Evolutionary conservation across 345 rosid genomes (phyloP).

Genomic region (Pseudoturritis turrita): DNA sequence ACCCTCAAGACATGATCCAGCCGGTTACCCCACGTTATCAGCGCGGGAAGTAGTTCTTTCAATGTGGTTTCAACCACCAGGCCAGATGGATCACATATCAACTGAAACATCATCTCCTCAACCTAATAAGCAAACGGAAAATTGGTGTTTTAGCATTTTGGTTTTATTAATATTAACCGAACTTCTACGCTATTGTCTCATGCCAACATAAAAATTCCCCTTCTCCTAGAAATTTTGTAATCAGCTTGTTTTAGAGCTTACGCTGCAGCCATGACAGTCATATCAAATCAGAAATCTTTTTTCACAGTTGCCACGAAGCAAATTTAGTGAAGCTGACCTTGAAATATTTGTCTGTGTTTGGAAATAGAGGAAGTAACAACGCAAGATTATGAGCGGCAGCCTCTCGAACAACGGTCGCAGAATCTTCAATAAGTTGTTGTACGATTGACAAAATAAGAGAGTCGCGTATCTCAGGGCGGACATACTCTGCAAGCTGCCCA

Average conservation of each 20-base stretch:
- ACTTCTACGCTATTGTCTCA: constrained; percentile 35
- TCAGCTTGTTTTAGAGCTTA: constrained; percentile 76
- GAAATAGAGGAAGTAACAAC: constrained; percentile 90
- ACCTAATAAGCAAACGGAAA: constrained; percentile 56
- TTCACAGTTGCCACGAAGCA: constrained; percentile 71
- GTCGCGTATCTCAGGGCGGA: constrained; percentile 92
- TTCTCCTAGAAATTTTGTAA: constrained; percentile 51
- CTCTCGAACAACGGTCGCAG: constrained; percentile 93
- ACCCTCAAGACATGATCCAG: constrained; percentile 72
- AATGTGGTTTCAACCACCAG: constrained; percentile 89
- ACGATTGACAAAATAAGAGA: constrained; percentile 92
- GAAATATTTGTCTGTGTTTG: constrained; percentile 92
- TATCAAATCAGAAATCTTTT: constrained; percentile 70
- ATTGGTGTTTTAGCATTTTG: constrained; percentile 25
- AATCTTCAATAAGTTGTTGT: constrained; percentile 89
- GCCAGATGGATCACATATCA: constrained; percentile 89
- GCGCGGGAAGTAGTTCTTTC: constrained; percentile 77
- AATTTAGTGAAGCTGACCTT: constrained; percentile 92
- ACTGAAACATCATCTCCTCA: constrained; percentile 93
- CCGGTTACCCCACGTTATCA: constrained; percentile 82
- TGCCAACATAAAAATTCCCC: constrained; percentile 40
- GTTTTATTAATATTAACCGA: not conserved
- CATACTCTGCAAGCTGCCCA: constrained; percentile 93
- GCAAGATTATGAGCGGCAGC: constrained; percentile 93
- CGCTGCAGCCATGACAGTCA: constrained; percentile 66